Evolutionary conservation across 1,284 basidiomycete genomes (phyloP), one percentile per base, ranked within the genome.

Genomic region (Ustilago tritici): DNA sequence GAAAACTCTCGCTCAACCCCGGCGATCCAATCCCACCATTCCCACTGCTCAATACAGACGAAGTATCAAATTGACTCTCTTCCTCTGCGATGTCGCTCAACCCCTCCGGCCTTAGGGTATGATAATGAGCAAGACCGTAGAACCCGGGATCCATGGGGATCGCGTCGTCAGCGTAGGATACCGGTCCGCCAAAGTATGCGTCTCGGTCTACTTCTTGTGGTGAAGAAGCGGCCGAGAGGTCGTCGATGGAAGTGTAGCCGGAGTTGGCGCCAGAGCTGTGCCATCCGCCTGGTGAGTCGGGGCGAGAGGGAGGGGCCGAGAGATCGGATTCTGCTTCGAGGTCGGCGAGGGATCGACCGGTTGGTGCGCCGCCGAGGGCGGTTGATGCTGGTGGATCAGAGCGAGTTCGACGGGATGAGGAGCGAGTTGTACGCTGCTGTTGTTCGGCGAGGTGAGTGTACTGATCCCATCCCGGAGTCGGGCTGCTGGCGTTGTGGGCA

Each of bases 1-100:
- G 63, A 10, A 72, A 66, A 3, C 12, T 61, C 4, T 61, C 64
- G 32, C 58, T 57, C 14, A 55, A 68, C 5, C 65, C 63, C 4
- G 69, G 69, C 32, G 61, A 64, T 36, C 63, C 58, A 11, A 67
- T 60, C 7, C 56, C 62, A 11, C 64, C 65, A 14, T 61, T 56
- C 7, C 78, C 74, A 43, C 66, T 71, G 52, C 72, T 69, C 4
- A 79, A 54, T 36, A 75, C 70, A 7, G 65, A 67, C 3, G 63
- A 73, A 2, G 70, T 66, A n/a, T 78, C 76, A 23, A 74, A 53
- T 19, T 74, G 70, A 19, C 61, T 69, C 38, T 75, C 79, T 56
- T 83, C 82, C 50, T 83, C 82, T 6, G 79, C 75, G 31, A 83
- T 83, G 54, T 83, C 82, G 17, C 61, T 68, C 40, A 83, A 52